These are phyloP conservation scores for Eragrostis curvula DNA, from an alignment of 176 grass and related monocot species.

Conservation along the genomic window DNA sequence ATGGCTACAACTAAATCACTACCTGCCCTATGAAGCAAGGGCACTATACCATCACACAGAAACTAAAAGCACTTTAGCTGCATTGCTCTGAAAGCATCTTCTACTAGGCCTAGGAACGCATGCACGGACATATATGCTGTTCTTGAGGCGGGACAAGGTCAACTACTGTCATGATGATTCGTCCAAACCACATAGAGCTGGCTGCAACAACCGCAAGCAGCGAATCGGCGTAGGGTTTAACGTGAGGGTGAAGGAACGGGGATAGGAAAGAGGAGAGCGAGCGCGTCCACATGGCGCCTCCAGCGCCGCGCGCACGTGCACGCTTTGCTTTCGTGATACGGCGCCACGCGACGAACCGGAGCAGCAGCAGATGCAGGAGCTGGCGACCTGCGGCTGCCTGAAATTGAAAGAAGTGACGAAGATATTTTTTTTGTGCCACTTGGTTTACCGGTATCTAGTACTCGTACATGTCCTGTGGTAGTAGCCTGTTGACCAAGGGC, in stretches of 20 bases:
- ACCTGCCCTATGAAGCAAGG: background rate
- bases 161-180: slow-evolving; percentile 26
- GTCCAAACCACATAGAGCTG: background rate
- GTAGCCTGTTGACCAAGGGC: too few species aligned
- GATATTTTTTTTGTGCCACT: too few species aligned
- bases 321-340: slow-evolving; percentile 4
- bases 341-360: background rate
- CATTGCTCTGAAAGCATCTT: slow-evolving; percentile 3
- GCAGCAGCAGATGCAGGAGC: too few species aligned
- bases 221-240: background rate
- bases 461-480: too few species aligned
- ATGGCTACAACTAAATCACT: background rate
- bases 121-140: background rate
- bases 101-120: background rate
- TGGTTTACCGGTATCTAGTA: too few species aligned
- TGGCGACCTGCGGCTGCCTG: too few species aligned
- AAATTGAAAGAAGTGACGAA: too few species aligned
- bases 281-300: slow-evolving; percentile 18
- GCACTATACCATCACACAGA: background rate
- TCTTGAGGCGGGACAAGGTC: slow-evolving; percentile 6
- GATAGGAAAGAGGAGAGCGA: background rate
- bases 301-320: slow-evolving; percentile 33
- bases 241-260: slow-evolving; percentile 33
- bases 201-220: too few species aligned
- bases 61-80: background rate